These are phyloP conservation scores for Zymoseptoria ardabiliae DNA, from an alignment of 2,329 filamentous ascomycete species.

Conservation along the genomic window DNA sequence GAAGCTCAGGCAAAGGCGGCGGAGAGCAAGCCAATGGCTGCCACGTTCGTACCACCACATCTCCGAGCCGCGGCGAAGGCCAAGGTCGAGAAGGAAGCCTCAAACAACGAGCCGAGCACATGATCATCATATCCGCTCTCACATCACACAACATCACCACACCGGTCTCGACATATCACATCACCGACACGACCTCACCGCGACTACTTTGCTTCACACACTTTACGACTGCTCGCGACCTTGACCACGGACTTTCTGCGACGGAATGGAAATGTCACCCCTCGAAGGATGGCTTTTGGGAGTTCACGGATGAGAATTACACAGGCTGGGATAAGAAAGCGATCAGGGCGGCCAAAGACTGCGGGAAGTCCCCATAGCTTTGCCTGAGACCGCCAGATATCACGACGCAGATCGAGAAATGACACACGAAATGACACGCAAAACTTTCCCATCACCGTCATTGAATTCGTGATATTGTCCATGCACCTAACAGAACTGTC, in stretches of 20 bases:
- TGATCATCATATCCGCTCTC: background rate
- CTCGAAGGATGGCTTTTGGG: background rate
- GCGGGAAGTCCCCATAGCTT: background rate
- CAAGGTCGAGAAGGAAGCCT: background rate
- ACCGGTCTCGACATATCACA: too few relatives aligned
- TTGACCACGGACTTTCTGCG: background rate
- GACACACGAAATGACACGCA: background rate
- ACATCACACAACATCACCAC: background rate
- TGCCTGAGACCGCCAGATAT: background rate
- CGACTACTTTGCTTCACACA: background rate
- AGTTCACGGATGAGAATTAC: background rate
- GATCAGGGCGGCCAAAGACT: background rate
- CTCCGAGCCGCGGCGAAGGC: background rate
- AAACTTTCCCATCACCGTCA: background rate
- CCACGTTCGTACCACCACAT: constrained; percentile 6
- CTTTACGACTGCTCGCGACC: background rate
- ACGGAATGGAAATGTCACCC: background rate
- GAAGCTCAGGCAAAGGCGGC: background rate
- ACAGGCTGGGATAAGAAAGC: background rate
- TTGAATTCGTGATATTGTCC: background rate
- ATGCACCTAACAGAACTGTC: background rate
- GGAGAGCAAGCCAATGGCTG: background rate
- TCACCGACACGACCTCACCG: background rate
- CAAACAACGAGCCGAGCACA: background rate
- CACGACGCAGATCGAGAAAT: background rate